Evolutionary conservation across 768 basidiomycete genomes (phyloP).

Genomic region (Pseudohyphozyma bogoriensis): DNA sequence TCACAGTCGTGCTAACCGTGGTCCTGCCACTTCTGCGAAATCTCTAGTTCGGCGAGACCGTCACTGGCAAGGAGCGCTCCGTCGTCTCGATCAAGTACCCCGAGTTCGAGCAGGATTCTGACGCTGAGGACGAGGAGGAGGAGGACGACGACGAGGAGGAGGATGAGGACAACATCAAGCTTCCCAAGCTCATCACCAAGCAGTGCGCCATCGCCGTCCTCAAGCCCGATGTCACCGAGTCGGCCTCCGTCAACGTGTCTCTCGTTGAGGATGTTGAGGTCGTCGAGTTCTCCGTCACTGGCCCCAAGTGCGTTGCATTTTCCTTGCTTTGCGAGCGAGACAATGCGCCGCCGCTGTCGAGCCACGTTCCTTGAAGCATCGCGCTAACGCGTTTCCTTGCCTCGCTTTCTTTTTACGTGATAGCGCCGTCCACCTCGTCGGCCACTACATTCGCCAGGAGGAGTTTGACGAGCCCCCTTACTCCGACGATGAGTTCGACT

Average conservation of each 20-base stretch:
- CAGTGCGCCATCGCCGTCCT: slow-evolving; percentile 34
- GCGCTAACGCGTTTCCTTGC: no score
- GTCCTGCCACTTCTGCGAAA: neutral
- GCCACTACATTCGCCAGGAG: slow-evolving; percentile 30
- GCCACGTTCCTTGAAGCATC: no score
- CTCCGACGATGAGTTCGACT: slow-evolving; percentile 18
- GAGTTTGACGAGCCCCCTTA: slow-evolving; percentile 28
- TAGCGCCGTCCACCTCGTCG: slow-evolving; percentile 32
- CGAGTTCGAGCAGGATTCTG: slow-evolving; percentile 55
- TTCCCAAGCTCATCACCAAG: slow-evolving; percentile 36
- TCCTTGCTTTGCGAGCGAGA: no score
- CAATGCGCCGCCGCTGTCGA: neutral
- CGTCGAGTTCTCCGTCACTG: slow-evolving; percentile 27
- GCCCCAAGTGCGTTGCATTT: slow-evolving; percentile 17
- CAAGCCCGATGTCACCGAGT: slow-evolving; percentile 25
- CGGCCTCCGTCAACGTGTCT: slow-evolving; percentile 27
- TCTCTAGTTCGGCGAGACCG: slow-evolving; percentile 25
- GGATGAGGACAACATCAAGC: slow-evolving; percentile 45
- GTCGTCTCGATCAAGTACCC: slow-evolving; percentile 41
- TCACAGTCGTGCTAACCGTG: neutral
- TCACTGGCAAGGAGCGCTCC: slow-evolving; percentile 27
- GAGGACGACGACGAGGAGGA: slow-evolving; percentile 46
- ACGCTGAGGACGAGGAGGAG: slow-evolving; percentile 39
- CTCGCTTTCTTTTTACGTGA: neutral
- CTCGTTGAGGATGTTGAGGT: slow-evolving; percentile 32